phyloP scores from a whole-genome alignment of 148 eudicot species.

The Amaranthus cruentus region DNA sequence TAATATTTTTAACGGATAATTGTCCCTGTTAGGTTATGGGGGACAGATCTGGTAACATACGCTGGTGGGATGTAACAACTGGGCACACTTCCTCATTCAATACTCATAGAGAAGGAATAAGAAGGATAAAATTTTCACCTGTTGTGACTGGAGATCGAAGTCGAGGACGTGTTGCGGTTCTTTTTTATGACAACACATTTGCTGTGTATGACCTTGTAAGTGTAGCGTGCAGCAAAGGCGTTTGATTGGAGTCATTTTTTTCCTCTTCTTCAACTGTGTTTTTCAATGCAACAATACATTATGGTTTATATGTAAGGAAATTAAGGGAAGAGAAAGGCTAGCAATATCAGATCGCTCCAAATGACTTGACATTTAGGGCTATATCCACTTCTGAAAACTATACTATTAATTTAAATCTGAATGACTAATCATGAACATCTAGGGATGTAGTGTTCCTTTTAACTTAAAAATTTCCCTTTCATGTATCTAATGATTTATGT shows the following conservation, averaged over 20 bases:
- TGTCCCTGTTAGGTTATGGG: slow-evolving; percentile 75
- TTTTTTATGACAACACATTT: slow-evolving; percentile 86
- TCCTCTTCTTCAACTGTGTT: background rate
- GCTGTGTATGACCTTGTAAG: slow-evolving; percentile 97
- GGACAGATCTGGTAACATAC: slow-evolving; percentile 91
- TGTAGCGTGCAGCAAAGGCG: slow-evolving; percentile 19
- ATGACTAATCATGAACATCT: background rate
- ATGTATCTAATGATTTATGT: too few relatives aligned
- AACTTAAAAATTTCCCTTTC: too few relatives aligned
- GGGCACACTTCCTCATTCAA: slow-evolving; percentile 96
- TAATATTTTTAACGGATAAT: slow-evolving; percentile 1
- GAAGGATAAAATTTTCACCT: slow-evolving; percentile 97
- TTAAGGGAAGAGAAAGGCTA: background rate
- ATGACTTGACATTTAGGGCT: background rate
- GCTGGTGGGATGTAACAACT: slow-evolving; percentile 99
- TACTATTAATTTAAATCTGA: too few relatives aligned
- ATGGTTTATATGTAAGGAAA: background rate
- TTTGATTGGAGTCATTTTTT: slow-evolving; percentile 5
- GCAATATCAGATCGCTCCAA: background rate
- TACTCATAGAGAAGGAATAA: slow-evolving; percentile 92
- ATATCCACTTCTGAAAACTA: background rate
- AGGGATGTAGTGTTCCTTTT: background rate
- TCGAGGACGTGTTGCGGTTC: slow-evolving; percentile 91
- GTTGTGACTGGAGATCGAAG: slow-evolving; percentile 90
- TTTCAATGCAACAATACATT: slow-evolving; percentile 5